Evolutionary conservation across 495 filamentous ascomycete genomes (phyloP).

Genomic region (Pseudomonodictys pantanalensis): DNA sequence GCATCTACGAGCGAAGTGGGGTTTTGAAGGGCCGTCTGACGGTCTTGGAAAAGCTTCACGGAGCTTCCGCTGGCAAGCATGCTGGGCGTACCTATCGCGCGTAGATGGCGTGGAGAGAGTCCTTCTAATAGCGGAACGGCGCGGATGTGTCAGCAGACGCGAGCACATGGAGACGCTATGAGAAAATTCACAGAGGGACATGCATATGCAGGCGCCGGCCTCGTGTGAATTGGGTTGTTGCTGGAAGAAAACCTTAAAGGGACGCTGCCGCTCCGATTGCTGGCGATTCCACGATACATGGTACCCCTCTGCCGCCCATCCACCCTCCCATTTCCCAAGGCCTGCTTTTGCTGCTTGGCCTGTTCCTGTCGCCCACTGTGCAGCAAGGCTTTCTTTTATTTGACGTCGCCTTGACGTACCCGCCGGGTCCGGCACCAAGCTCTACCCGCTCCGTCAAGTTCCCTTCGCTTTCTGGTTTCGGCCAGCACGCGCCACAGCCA

Average conservation of each 20-base stretch:
- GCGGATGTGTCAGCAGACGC: slow-evolving; percentile 25
- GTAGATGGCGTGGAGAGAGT: background rate
- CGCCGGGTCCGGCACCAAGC: background rate
- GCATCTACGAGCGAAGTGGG: too few species aligned
- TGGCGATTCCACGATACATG: background rate
- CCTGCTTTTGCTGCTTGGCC: background rate
- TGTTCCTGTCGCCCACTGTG: background rate
- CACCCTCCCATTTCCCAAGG: background rate
- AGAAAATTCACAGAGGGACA: background rate
- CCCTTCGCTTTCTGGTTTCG: background rate
- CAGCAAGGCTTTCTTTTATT: too few species aligned
- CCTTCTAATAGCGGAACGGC: slow-evolving; percentile 11
- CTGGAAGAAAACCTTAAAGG: background rate
- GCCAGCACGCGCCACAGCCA: too few species aligned
- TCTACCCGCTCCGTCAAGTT: background rate
- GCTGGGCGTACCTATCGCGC: background rate
- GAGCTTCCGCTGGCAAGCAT: background rate
- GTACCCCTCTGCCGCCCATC: background rate
- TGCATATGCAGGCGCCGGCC: background rate
- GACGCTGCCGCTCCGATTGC: background rate
- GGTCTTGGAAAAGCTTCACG: slow-evolving; percentile 16
- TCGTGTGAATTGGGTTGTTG: background rate
- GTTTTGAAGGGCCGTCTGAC: background rate
- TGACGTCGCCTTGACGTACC: background rate
- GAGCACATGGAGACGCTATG: background rate